Conservation (phyloP, 805 yeast species). For the Priceomyces castillae region DNA sequence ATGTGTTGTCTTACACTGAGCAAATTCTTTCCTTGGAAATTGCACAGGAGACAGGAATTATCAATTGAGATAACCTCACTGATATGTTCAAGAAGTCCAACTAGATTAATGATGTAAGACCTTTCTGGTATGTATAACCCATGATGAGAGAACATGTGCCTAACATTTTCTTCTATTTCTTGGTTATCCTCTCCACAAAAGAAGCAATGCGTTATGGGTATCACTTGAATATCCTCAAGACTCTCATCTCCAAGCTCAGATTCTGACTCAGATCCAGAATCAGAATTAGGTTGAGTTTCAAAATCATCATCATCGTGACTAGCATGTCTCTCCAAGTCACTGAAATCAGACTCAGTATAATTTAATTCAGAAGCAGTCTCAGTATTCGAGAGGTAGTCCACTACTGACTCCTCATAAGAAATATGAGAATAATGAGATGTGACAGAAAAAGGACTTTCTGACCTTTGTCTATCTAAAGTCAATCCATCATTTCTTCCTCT, state of each 20-base stretch:
- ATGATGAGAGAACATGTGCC: conserved; percentile 44
- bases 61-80: conserved; percentile 39
- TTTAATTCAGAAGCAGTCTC: conserved; percentile 54
- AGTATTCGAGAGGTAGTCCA: conserved; percentile 27
- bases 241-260: conserved; percentile 8
- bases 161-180: conserved; percentile 52
- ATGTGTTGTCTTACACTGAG: conserved; percentile 45
- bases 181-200: conserved; percentile 54
- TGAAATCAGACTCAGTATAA: conserved; percentile 37
- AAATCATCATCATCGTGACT: conserved; percentile 14
- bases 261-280: conserved; percentile 24
- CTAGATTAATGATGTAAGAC: conserved; percentile 33
- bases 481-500: conserved; percentile 11
- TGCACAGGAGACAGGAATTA: conserved; percentile 44
- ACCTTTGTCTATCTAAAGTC: conserved; percentile 23
- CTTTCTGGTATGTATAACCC: conserved; percentile 47
- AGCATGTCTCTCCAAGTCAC: conserved; percentile 9
- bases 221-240: conserved; percentile 29
- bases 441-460: conserved; percentile 53
- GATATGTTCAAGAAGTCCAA: conserved; percentile 37
- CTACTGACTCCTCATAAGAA: conserved; percentile 47
- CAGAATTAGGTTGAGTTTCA: conserved; percentile 18
- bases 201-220: conserved; percentile 52
- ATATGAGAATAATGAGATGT: conserved; percentile 54
- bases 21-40: conserved; percentile 40